These are phyloP conservation scores for Suhomyces vadensis DNA, from an alignment of 805 yeast genomes.

Conservation along the genomic window DNA sequence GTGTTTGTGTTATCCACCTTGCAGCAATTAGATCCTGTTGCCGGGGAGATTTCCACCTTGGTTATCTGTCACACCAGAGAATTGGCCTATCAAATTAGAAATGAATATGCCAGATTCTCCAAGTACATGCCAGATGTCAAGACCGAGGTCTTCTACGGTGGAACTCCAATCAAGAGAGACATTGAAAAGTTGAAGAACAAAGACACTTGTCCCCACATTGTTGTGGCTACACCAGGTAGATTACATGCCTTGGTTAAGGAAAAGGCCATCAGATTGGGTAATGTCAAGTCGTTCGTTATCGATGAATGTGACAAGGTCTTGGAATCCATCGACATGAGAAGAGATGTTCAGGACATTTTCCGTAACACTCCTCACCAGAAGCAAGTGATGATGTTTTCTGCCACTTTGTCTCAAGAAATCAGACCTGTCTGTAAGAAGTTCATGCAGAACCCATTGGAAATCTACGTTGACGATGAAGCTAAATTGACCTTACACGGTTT, in stretches of 20 bases:
- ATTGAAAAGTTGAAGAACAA: conserved; percentile 84
- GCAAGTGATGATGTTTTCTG: conserved; percentile 99
- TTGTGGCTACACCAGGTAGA: conserved; percentile 99
- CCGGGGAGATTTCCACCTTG: conserved; percentile 92
- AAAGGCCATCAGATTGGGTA: conserved; percentile 80
- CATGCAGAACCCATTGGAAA: conserved; percentile 97
- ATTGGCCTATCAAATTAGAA: conserved; percentile 96
- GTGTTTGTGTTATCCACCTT: conserved; percentile 94
- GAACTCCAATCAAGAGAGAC: conserved; percentile 83
- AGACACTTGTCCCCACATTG: conserved; percentile 93
- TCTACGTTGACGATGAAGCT: conserved; percentile 96
- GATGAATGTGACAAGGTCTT: conserved; percentile 99
- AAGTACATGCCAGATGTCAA: conserved; percentile 97
- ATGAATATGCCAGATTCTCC: conserved; percentile 95
- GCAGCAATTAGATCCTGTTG: conserved; percentile 96
- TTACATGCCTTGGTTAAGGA: conserved; percentile 91
- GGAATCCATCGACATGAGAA: conserved; percentile 91
- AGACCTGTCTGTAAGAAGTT: conserved; percentile 97
- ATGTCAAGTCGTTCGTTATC: conserved; percentile 90
- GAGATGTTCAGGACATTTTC: conserved; percentile 97
- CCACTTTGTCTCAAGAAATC: conserved; percentile 90
- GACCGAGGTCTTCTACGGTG: conserved; percentile 97
- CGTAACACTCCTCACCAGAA: conserved; percentile 97
- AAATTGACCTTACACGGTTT: conserved; percentile 96
- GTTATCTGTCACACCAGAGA: conserved; percentile 98